phyloP scores from a whole-genome alignment of 768 basidiomycete species.

The Lactifluus piperatus region DNA sequence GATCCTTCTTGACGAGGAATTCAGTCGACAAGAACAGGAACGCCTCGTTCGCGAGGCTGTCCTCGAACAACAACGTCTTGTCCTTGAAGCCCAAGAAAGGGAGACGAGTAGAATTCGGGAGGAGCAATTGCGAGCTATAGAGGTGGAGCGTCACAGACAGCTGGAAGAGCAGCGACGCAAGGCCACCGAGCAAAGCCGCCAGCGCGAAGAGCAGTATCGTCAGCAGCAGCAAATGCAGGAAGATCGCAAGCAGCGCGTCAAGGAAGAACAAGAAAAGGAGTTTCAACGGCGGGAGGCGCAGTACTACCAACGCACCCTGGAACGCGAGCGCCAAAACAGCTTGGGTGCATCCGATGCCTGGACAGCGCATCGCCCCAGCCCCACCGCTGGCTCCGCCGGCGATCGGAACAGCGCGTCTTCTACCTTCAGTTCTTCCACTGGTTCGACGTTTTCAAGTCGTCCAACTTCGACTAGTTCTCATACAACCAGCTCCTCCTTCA shows the following conservation, averaged over 20 bases:
- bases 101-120: constrained; percentile 10
- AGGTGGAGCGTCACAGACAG: constrained; percentile 20
- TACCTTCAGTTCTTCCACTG: constrained; percentile 15
- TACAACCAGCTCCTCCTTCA: neutral
- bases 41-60: constrained; percentile 5
- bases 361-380: constrained; percentile 24
- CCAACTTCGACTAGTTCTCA: constrained; percentile 19
- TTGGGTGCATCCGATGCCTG: constrained; percentile 13
- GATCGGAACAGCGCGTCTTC: constrained; percentile 21
- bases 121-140: constrained; percentile 8
- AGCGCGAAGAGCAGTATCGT: constrained; percentile 15
- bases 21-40: constrained; percentile 15
- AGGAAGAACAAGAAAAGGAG: constrained; percentile 26
- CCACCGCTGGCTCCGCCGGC: constrained; percentile 13
- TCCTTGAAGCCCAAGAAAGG: neutral
- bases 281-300: constrained; percentile 17
- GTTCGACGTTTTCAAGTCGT: constrained; percentile 19
- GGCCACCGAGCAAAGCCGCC: constrained; percentile 26
- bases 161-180: constrained; percentile 30
- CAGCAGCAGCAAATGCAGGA: constrained; percentile 26
- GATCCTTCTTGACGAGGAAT: constrained; percentile 14
- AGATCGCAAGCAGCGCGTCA: constrained; percentile 24
- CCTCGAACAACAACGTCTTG: constrained; percentile 5
- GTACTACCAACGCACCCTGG: constrained; percentile 14
- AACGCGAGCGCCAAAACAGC: constrained; percentile 26